phyloP scores from a whole-genome alignment of 495 filamentous ascomycete genomes.

The Copromyces sp. region DNA sequence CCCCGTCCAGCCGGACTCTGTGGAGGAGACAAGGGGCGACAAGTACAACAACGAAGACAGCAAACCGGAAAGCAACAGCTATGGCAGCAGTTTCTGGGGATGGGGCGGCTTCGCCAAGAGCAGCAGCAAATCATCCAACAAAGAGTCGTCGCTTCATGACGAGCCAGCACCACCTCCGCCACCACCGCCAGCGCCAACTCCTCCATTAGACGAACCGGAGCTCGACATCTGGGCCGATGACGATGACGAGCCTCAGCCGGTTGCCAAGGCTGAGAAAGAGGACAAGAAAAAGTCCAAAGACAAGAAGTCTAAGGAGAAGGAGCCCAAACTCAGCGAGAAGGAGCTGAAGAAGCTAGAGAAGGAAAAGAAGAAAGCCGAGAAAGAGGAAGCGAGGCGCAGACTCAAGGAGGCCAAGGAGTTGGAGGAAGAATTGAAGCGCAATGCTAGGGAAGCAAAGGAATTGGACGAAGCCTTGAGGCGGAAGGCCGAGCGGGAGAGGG shows the following conservation, averaged over 20 bases:
- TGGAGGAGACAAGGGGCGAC: conserved; percentile 31
- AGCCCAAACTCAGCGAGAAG: conserved; percentile 21
- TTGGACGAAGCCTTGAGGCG: conserved; percentile 9
- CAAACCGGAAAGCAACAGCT: conserved; percentile 24
- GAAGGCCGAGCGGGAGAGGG: conserved; percentile 22
- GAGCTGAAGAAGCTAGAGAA: conserved; percentile 23
- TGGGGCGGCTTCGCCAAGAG: conserved; percentile 26
- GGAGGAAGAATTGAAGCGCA: conserved; percentile 13
- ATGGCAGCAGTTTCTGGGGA: conserved; percentile 31
- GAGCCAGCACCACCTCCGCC: conserved; percentile 14
- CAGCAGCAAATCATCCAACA: conserved; percentile 31
- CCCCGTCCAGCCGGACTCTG: conserved; percentile 27
- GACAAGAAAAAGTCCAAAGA: conserved; percentile 11
- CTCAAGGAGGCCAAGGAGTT: conserved; percentile 24
- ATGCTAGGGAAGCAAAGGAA: conserved; percentile 28
- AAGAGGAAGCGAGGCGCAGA: conserved; percentile 27
- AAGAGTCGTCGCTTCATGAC: conserved; percentile 11
- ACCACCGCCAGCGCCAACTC: conserved; percentile 11
- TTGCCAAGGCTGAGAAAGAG: conserved; percentile 13
- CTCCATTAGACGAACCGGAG: not conserved
- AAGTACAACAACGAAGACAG: conserved; percentile 29
- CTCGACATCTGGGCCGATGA: not conserved
- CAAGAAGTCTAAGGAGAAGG: conserved; percentile 19
- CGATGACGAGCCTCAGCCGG: conserved; percentile 6
- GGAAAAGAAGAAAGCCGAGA: conserved; percentile 25